Evolutionary conservation across 2,329 filamentous ascomycete genomes (phyloP).

Genomic region (Botrytis porri): DNA sequence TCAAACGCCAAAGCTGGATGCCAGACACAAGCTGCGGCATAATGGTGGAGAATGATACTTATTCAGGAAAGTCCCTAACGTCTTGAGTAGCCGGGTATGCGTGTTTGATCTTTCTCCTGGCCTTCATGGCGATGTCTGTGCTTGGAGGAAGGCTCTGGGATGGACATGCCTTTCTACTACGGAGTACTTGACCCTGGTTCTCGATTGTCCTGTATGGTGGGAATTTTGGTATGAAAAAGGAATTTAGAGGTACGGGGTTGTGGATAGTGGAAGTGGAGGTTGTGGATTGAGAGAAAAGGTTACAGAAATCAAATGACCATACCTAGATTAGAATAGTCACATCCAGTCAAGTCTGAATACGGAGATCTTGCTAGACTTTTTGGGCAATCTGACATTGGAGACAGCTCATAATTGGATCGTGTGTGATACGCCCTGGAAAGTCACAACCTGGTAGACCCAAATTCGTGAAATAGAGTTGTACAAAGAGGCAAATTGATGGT

Average conservation of each 20-base stretch:
- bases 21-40: conserved; percentile 35
- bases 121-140: conserved; percentile 30
- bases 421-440: background rate
- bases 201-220: background rate
- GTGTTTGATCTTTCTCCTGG: conserved; percentile 16
- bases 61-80: conserved; percentile 27
- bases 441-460: background rate
- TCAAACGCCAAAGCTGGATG: conserved; percentile 31
- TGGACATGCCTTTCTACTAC: background rate
- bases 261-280: background rate
- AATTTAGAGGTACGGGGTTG: background rate
- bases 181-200: background rate
- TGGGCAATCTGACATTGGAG: background rate
- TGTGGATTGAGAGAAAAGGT: background rate
- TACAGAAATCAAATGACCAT: background rate
- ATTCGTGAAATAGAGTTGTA: background rate
- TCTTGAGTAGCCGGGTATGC: conserved; percentile 20
- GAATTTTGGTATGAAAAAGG: background rate
- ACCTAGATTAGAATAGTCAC: background rate
- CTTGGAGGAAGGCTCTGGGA: background rate
- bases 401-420: background rate
- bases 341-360: background rate
- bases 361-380: background rate
- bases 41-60: conserved; percentile 28
- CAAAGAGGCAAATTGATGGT: background rate